phyloP scores from a whole-genome alignment of 495 filamentous ascomycete species.

The Xylaria sp. region DNA sequence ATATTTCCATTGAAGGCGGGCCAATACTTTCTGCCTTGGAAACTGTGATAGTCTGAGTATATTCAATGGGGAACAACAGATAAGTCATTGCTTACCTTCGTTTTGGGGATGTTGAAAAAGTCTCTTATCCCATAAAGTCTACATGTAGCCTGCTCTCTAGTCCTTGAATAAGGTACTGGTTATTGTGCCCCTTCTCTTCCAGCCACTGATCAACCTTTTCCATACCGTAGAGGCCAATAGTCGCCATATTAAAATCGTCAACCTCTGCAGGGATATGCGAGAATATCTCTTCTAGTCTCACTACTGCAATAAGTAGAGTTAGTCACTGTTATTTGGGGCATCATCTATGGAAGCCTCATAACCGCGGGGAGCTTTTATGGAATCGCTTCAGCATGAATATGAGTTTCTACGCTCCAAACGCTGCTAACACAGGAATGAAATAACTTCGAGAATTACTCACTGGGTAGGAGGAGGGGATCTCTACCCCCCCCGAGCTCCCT shows the following conservation, averaged over 20 bases:
- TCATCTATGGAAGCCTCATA: neutral
- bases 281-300: neutral
- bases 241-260: slow-evolving; percentile 17
- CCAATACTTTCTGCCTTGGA: too few species aligned
- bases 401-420: neutral
- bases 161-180: neutral
- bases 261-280: slow-evolving; percentile 11
- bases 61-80: neutral
- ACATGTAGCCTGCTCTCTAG: neutral
- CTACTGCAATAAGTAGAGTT: neutral
- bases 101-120: neutral
- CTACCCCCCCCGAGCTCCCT: neutral
- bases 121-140: neutral
- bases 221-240: slow-evolving; percentile 17
- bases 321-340: neutral
- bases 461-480: slow-evolving; percentile 11
- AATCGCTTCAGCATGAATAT: neutral
- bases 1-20: too few species aligned
- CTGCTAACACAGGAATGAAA: neutral
- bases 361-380: neutral
- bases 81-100: neutral
- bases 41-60: too few species aligned
- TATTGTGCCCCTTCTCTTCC: slow-evolving; percentile 2
- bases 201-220: slow-evolving; percentile 13
- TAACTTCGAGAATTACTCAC: neutral